These are phyloP conservation scores for Cercospora brassicicola DNA, from an alignment of 2,329 filamentous ascomycete species.

Conservation along the genomic window DNA sequence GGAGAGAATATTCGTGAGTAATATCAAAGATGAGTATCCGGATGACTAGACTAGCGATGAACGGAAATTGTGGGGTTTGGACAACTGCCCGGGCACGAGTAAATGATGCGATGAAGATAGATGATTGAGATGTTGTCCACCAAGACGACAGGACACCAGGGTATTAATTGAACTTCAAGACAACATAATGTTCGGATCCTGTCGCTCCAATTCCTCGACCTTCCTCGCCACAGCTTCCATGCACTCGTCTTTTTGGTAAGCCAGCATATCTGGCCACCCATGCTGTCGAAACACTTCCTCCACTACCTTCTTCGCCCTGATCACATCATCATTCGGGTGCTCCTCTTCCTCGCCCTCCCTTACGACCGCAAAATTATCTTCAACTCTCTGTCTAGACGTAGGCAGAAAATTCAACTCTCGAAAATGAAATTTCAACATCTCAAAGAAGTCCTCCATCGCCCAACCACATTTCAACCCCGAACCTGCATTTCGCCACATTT, in stretches of 20 bases:
- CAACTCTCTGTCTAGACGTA: background rate
- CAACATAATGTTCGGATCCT: background rate
- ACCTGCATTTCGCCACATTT: background rate
- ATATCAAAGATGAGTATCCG: constrained; percentile 78
- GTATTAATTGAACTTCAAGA: background rate
- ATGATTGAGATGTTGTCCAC: background rate
- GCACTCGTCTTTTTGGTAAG: background rate
- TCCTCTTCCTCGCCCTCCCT: background rate
- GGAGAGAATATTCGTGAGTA: constrained; percentile 74
- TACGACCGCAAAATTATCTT: background rate
- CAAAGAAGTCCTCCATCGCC: background rate
- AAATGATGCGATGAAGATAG: background rate
- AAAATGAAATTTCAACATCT: background rate
- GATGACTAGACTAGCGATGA: constrained; percentile 61
- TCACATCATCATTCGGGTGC: too few relatives aligned
- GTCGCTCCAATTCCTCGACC: background rate
- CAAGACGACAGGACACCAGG: background rate
- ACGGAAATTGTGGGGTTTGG: background rate
- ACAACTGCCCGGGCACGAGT: background rate
- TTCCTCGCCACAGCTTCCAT: background rate
- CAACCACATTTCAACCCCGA: background rate
- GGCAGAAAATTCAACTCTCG: background rate
- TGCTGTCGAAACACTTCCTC: background rate
- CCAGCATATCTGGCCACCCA: background rate
- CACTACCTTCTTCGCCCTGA: background rate